Evolutionary conservation across 2,329 filamentous ascomycete species (phyloP), one percentile per base, ranked within the genome.

Genomic region (Aspergillus sp.): DNA sequence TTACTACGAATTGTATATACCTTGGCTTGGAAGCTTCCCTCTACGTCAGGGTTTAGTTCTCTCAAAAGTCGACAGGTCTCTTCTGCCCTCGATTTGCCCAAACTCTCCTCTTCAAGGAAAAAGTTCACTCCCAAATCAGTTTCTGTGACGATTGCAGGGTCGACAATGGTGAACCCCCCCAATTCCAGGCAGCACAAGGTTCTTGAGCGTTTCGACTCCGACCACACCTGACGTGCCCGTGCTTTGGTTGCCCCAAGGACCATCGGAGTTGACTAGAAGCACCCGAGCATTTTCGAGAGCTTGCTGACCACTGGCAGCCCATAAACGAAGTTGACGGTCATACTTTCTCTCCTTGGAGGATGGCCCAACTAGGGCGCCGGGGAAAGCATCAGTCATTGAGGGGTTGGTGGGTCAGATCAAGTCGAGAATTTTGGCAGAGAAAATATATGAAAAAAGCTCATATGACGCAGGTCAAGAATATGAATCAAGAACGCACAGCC

Each of bases 111-210:
- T 48, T 95, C 88, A 0, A 98, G 75, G 60, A 98, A 98, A 76
- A 98, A 98, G 69, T 98, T 98, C 50, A 96, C 85, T 5, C 94
- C 93, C 33, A 98, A 73, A 59, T 98, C 93, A 34, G 82, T 76
- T 54, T 95, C 85, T 1, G 73, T 75, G n/a, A 98, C 90, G 2
- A 77, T 66, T 1, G 82, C 79, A 6, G 86, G 82, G 59, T 98
- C 93, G 41, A 86, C 85, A 49, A 98, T 95, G 1, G 88, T 94
- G 65, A 96, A 98, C 27, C 82, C 81, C 81, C 7, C 93, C 94
- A 57, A 97, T 86, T 4, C 90, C 88, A 45, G 93, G 93, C 7
- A 98, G 73, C 3, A 98, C 88, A n/a, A 98, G 80, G 62, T 98
- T 98, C 76, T 98, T 98, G 49, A 98, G 77, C 0, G 90, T 84